Evolutionary conservation across 768 basidiomycete genomes (phyloP).

Genomic region (Boletales sp.): DNA sequence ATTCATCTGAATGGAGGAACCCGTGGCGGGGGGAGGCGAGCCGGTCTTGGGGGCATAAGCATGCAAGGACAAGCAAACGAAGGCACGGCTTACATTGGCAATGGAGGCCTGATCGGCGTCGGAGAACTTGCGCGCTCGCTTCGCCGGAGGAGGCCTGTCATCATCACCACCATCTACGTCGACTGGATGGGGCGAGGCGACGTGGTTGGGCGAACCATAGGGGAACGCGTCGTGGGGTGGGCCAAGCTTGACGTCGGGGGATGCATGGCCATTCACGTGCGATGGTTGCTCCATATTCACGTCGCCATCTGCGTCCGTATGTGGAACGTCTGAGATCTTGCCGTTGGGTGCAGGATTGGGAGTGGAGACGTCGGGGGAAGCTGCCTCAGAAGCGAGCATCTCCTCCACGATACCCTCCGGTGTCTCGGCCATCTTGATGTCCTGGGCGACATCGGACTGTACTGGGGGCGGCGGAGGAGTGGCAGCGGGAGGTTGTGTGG

Average conservation of each 20-base stretch:
- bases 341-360: constrained; percentile 16
- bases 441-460: constrained; percentile 43
- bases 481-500: constrained; percentile 42
- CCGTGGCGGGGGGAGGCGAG: constrained; percentile 68
- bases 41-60: constrained; percentile 63
- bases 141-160: constrained; percentile 72
- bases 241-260: constrained; percentile 1
- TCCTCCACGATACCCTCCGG: constrained; percentile 17
- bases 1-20: constrained; percentile 30
- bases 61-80: constrained; percentile 49
- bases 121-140: constrained; percentile 72
- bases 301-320: constrained; percentile 27
- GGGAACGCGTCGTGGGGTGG: constrained; percentile 33
- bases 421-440: constrained; percentile 53
- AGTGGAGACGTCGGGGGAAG: constrained; percentile 8
- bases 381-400: constrained; percentile 7
- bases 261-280: constrained; percentile 25
- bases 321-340: constrained; percentile 23
- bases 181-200: constrained; percentile 26
- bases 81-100: constrained; percentile 59
- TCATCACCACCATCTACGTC: constrained; percentile 39
- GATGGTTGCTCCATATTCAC: constrained; percentile 26
- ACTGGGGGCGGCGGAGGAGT: constrained; percentile 46
- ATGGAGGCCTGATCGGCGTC: constrained; percentile 74
- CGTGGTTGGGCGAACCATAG: constrained; percentile 33